Evolutionary conservation across 106 monocot species (phyloP).

Genomic region (Allium cepa): DNA sequence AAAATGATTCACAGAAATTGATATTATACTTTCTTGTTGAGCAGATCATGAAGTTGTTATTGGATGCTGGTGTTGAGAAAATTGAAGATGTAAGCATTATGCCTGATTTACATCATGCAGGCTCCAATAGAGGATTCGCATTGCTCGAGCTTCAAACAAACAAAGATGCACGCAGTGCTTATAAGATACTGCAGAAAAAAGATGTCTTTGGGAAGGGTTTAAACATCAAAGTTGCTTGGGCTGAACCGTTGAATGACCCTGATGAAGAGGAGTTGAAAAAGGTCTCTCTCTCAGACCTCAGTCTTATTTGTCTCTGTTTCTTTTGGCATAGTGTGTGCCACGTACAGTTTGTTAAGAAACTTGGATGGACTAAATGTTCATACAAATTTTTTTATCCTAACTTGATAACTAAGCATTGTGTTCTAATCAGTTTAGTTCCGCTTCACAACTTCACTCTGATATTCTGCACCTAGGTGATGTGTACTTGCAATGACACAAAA

Average conservation of each 20-base stretch:
- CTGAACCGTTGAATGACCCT: constrained; percentile 58
- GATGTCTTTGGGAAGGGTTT: constrained; percentile 68
- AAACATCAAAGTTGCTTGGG: constrained; percentile 82
- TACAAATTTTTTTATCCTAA: too few species aligned
- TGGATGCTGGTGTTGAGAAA: constrained; percentile 73
- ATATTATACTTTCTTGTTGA: constrained; percentile 3
- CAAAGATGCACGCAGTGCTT: constrained; percentile 75
- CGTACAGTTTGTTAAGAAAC: neutral
- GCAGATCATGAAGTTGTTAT: constrained; percentile 55
- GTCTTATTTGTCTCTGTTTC: neutral
- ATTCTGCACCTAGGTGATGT: too few species aligned
- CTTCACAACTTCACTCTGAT: too few species aligned
- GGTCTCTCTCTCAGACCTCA: constrained; percentile 28
- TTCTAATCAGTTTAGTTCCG: too few species aligned
- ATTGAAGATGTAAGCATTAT: constrained; percentile 69
- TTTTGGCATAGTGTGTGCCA: neutral
- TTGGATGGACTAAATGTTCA: too few species aligned
- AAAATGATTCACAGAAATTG: neutral
- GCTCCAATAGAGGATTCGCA: constrained; percentile 76
- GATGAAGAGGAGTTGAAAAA: constrained; percentile 90
- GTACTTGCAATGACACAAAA: too few species aligned
- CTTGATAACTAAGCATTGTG: too few species aligned
- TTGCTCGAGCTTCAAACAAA: constrained; percentile 90
- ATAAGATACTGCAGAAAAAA: constrained; percentile 71
- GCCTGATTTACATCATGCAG: constrained; percentile 43